phyloP scores from a whole-genome alignment of 345 rosid genomes.

The Clarkia xantiana region DNA sequence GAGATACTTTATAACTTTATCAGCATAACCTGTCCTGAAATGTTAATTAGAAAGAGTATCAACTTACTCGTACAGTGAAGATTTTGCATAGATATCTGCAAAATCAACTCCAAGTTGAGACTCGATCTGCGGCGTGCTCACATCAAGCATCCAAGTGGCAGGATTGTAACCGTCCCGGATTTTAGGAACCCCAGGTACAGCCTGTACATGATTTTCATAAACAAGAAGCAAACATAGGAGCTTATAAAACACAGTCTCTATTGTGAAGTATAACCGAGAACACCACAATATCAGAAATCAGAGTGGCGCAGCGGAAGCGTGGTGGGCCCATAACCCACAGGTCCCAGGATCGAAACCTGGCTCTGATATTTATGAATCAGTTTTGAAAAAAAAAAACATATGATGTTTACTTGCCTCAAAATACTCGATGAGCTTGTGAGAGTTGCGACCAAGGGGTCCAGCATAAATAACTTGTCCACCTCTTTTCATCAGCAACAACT shows the following conservation, averaged over 20 bases:
- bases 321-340: constrained; percentile 68
- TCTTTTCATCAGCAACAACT: constrained; percentile 81
- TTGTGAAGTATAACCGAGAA: too few species aligned
- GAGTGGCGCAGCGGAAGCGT: constrained; percentile 75
- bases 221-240: too few species aligned
- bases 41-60: too few species aligned
- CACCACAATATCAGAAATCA: too few species aligned
- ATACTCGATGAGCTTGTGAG: constrained; percentile 70
- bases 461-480: constrained; percentile 89
- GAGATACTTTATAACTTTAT: neutral
- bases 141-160: constrained; percentile 94
- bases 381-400: neutral
- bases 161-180: constrained; percentile 67
- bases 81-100: constrained; percentile 48
- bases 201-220: constrained; percentile 21
- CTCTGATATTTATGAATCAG: too few species aligned
- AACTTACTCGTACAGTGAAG: constrained; percentile 52
- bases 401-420: constrained; percentile 43
- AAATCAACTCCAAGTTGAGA: constrained; percentile 52
- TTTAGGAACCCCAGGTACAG: constrained; percentile 56
- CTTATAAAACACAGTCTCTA: too few species aligned
- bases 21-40: neutral
- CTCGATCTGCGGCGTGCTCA: constrained; percentile 53
- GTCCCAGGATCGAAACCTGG: constrained; percentile 31
- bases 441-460: constrained; percentile 62